Evolutionary conservation across 208 protist species (phyloP), one percentile per base, ranked within the genome.

Genomic region (Acanthamoeba royreba): DNA sequence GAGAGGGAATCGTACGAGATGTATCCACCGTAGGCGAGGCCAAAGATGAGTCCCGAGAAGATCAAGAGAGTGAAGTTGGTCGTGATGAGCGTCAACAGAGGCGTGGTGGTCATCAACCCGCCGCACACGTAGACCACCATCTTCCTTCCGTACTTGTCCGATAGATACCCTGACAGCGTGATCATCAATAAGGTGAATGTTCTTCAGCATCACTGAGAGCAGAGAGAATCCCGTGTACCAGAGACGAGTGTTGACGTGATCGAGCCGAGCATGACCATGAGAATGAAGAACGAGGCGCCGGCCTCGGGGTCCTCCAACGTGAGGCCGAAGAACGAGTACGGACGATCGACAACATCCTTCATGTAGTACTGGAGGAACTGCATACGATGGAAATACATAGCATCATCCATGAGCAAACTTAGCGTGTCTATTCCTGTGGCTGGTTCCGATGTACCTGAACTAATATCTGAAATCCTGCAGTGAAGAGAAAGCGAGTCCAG

Each of bases 291-390:
- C 4, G 72, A 83, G 43, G 35, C 72, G 38, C 40, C 72, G 43
- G 72, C 38, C 43, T 83, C 72, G 38, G 72, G 72, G 72, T 52
- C 72, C n/a, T 45, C 72, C n/a, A 83, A 4, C n/a, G 13, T 7
- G 13, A 83, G 43, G 17, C 72, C 38, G 1, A 47, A 7, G 43
- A 83, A 83, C 38, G 8, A 4, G 43, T 83, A 83, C 72, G 72
- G 72, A 8, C 72, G 7, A 22, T 15, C 7, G 19, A 83, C 72
- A 9, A 42, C 43, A 42, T 83, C 72, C 4, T 19, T 15, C 38
- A 83, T 83, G 43, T 52, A 83, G 43, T n/a, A 83, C 43, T 83
- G 72, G 19, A 83, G 72, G 38, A 83, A 83, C 72, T 83, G 72
- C 17, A 31, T 46, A 61, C 52, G 19, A 61, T 28, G 19, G 52